Base-by-base conservation (phyloP, 805 yeast genomes). In the Kluyveromyces lactis region DNA sequence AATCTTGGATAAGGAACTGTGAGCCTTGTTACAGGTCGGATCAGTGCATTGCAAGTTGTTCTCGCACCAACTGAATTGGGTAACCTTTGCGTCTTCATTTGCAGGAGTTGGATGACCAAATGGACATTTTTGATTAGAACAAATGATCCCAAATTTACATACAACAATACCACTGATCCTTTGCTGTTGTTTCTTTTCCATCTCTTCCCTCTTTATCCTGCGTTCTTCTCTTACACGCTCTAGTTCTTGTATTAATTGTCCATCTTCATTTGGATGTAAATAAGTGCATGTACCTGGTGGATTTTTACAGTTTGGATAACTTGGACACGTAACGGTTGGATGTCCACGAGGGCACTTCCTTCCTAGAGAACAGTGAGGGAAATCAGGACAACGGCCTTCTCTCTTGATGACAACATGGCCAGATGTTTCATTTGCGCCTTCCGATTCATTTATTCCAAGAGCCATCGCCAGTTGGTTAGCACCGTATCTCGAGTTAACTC, bases 71-170 rank as follows among this genome's bases (percentile, higher is more conserved):
- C 77, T 81, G 35, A 74, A 63, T 13, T 72, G 71, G 12, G 73
- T 66, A 30, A 86, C 85, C 50, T 78, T 76, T 21, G 87, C 86
- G 45, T 73, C 77, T 45, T 71, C 75, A 62, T 82, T 85, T 13
- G 86, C 82, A 1, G 94, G 92, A 0, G 95, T 85, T 33, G 97
- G 95, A 56, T 87, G 96, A 18, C 87, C 95, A 65, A 80, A 86
- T 21, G 87, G 86, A 66, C 96, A 87, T 45, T 75, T 63, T 45
- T 78, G 86, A 53, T 83, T 84, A 18, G 84, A 68, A 62, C 96
- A 87, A 29, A 75, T 60, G 18, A 71, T 67, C 36, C 90, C 92
- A 60, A 75, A 87, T 56, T 82, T 83, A 67, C 96, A 87, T 27
- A 81, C 53, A 2, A 74, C 72, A 42, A 75, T 70, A 40, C 81